These are phyloP conservation scores for Trichoderma breve DNA, from an alignment of 2,329 filamentous ascomycete species.

Conservation along the genomic window DNA sequence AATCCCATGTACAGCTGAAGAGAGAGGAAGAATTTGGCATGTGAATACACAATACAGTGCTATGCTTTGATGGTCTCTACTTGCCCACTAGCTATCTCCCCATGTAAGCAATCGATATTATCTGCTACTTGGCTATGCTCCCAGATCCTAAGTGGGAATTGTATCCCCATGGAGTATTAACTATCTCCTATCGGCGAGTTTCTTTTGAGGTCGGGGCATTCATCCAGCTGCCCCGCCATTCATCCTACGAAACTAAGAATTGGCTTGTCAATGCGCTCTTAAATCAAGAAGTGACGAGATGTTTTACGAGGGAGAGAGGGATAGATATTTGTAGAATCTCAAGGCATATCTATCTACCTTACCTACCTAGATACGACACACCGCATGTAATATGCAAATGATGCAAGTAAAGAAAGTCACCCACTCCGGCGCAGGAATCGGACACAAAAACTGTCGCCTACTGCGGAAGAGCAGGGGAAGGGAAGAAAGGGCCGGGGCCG, in stretches of 20 bases:
- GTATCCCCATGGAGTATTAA: not conserved
- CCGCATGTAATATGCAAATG: not conserved
- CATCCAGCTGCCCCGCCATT: not conserved
- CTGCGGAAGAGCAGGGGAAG: not conserved
- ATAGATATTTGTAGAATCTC: not conserved
- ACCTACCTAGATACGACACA: not conserved
- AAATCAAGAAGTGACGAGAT: not conserved
- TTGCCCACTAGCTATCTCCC: not conserved
- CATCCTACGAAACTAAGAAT: not conserved
- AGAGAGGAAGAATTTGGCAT: not conserved
- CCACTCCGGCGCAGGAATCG: not conserved
- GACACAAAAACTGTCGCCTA: not conserved
- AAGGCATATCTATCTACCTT: not conserved
- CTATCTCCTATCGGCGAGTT: not conserved
- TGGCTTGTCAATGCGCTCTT: not conserved
- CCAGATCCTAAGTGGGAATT: not conserved
- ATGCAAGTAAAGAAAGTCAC: not conserved
- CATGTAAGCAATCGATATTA: not conserved
- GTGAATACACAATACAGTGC: not conserved
- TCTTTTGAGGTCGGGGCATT: not conserved
- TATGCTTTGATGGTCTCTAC: not conserved
- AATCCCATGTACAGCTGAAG: not conserved
- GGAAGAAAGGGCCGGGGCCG: not conserved
- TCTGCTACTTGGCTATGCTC: not conserved
- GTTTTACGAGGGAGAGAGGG: not conserved